Conservation (phyloP, 805 yeast species). For the Ascoidea asiatica region DNA sequence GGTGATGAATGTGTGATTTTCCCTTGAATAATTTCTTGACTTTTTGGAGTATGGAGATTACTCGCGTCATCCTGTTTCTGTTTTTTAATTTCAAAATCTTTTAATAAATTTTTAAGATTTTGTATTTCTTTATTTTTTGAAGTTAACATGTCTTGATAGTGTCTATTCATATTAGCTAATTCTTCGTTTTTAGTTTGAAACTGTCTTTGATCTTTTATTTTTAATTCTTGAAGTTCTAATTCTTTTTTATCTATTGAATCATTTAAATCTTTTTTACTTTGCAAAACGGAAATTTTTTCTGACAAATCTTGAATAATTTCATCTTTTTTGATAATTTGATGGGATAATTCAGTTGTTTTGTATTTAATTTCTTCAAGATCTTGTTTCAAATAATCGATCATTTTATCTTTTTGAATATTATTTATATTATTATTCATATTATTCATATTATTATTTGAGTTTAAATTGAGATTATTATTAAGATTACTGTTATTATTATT, state of each 20-base stretch:
- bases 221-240: slow-evolving; percentile 1
- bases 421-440: no score
- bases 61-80: not conserved
- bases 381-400: not conserved
- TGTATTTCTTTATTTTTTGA: slow-evolving; percentile 2
- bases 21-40: not conserved
- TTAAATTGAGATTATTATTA: not conserved
- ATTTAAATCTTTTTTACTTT: slow-evolving; percentile 1
- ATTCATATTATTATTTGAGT: not conserved
- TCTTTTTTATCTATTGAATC: not conserved
- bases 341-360: not conserved
- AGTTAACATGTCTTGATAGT: not conserved
- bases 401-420: not conserved
- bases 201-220: not conserved
- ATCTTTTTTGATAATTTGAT: slow-evolving; percentile 5
- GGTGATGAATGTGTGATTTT: not conserved
- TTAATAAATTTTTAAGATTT: slow-evolving; percentile 1
- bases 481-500: not conserved
- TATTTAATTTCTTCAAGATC: slow-evolving; percentile 2
- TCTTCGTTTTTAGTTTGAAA: not conserved
- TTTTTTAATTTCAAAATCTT: slow-evolving; percentile 1
- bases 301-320: slow-evolving; percentile 2
- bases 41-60: not conserved
- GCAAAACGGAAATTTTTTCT: slow-evolving; percentile 4
- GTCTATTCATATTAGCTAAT: not conserved